Evolutionary conservation across 352 stramenopile genomes (phyloP).

Genomic region (Phytopythium oedochilum): DNA sequence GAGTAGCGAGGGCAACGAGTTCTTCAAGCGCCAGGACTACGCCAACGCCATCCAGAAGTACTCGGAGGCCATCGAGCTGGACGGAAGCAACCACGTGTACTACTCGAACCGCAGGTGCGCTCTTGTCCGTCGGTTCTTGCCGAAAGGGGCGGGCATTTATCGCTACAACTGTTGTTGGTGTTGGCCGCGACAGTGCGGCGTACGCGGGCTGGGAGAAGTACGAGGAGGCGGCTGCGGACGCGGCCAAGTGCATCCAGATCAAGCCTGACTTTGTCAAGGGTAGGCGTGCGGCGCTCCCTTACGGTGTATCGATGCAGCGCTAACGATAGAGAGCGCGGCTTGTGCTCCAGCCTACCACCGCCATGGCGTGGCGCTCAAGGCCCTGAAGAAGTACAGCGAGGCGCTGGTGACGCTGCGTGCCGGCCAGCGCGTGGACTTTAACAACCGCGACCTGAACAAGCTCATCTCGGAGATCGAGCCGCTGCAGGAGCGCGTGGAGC

Average conservation of each 20-base stretch:
- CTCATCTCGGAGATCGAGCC: conserved; percentile 81
- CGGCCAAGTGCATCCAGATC: conserved; percentile 85
- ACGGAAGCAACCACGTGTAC: conserved; percentile 90
- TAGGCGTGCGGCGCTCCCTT: conserved; percentile 9
- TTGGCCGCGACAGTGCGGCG: conserved; percentile 65
- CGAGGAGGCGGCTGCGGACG: conserved; percentile 84
- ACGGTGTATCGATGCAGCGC: conserved; percentile 5
- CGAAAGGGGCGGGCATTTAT: no score
- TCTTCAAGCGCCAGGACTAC: conserved; percentile 92
- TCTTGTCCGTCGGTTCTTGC: no score
- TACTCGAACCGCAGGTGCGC: conserved; percentile 90
- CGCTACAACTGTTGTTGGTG: no score
- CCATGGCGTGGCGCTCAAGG: conserved; percentile 90
- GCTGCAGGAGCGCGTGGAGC: conserved; percentile 57
- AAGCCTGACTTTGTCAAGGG: conserved; percentile 95
- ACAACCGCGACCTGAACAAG: conserved; percentile 83
- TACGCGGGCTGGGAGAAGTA: conserved; percentile 62
- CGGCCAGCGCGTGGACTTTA: conserved; percentile 76
- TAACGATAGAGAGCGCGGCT: no score
- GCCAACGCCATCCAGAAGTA: conserved; percentile 89
- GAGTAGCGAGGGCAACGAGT: conserved; percentile 90
- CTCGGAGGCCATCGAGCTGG: conserved; percentile 88
- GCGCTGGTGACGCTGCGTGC: conserved; percentile 68
- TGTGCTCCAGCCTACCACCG: conserved; percentile 84
- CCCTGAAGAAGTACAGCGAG: conserved; percentile 76